Conservation (phyloP, 2,329 filamentous ascomycete species). For the Penicillium decumbens region DNA sequence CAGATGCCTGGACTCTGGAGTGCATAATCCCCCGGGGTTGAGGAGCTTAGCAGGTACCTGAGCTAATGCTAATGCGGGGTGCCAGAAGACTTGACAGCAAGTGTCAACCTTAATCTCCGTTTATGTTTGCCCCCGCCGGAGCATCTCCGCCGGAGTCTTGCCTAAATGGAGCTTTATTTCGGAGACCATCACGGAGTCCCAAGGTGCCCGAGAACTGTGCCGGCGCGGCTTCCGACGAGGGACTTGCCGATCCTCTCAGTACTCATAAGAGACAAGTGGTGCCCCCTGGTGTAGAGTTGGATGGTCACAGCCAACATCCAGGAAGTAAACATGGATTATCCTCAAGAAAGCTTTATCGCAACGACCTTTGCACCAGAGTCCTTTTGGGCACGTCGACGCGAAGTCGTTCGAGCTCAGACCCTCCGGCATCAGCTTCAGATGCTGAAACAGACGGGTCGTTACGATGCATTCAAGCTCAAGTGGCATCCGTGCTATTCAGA, state of each 20-base stretch:
- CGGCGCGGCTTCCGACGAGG: not conserved
- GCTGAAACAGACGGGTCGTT: constrained; percentile 53
- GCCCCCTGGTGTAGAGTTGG: not conserved
- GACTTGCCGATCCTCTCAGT: not conserved
- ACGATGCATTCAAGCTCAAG: constrained; percentile 55
- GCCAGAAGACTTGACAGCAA: not conserved
- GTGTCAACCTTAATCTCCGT: not conserved
- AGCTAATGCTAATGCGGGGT: not conserved
- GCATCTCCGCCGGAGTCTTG: constrained; percentile 11
- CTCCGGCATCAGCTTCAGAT: constrained; percentile 51
- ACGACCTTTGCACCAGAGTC: constrained; percentile 32
- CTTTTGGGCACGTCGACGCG: constrained; percentile 38
- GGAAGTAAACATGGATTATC: constrained; percentile 34
- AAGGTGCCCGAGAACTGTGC: not conserved
- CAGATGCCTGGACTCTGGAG: not conserved
- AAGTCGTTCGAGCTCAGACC: constrained; percentile 44
- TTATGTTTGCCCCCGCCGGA: constrained; percentile 9
- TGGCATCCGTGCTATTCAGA: constrained; percentile 55
- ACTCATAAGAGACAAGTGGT: not conserved
- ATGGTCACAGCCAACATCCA: not conserved
- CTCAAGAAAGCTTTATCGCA: constrained; percentile 40
- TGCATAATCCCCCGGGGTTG: not conserved
- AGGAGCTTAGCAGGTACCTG: not conserved
- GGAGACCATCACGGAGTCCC: not conserved
- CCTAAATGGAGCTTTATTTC: not conserved